Conservation (phyloP, 225 moss, liverwort and hornwort genomes). For the Takakia lepidozioides region DNA sequence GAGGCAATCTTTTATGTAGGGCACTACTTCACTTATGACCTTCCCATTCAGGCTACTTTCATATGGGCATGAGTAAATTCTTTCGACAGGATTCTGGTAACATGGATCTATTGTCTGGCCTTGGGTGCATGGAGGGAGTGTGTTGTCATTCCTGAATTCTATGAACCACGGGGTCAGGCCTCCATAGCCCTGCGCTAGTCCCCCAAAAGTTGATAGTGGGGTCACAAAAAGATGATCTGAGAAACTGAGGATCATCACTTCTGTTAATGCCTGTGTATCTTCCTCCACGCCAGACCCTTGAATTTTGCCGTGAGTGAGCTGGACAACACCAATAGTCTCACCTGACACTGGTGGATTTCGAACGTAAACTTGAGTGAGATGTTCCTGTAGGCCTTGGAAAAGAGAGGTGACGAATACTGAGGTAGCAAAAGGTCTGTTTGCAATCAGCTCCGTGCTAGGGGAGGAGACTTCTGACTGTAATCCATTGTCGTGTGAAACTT, state of each 20-base stretch:
- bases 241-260: constrained; percentile 63
- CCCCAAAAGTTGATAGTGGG: constrained; percentile 71
- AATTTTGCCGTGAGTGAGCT: constrained; percentile 34
- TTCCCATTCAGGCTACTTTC: constrained; percentile 25
- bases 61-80: constrained; percentile 32
- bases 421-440: not conserved
- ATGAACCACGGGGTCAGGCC: constrained; percentile 60
- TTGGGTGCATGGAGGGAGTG: constrained; percentile 34
- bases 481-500: not conserved
- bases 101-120: constrained; percentile 52
- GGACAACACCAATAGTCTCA: constrained; percentile 31
- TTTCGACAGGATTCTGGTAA: constrained; percentile 34
- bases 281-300: constrained; percentile 52
- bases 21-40: constrained; percentile 20
- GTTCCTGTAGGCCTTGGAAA: constrained; percentile 42
- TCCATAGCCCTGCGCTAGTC: constrained; percentile 65
- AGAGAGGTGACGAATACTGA: constrained; percentile 53
- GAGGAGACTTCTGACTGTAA: not conserved
- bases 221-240: constrained; percentile 57
- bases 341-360: constrained; percentile 24
- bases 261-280: constrained; percentile 50
- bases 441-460: not conserved
- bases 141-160: constrained; percentile 24
- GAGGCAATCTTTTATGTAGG: constrained; percentile 35
- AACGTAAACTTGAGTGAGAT: constrained; percentile 27